Conservation (phyloP, 371 early-diverging fungal species). For the Mortierella sp. region DNA sequence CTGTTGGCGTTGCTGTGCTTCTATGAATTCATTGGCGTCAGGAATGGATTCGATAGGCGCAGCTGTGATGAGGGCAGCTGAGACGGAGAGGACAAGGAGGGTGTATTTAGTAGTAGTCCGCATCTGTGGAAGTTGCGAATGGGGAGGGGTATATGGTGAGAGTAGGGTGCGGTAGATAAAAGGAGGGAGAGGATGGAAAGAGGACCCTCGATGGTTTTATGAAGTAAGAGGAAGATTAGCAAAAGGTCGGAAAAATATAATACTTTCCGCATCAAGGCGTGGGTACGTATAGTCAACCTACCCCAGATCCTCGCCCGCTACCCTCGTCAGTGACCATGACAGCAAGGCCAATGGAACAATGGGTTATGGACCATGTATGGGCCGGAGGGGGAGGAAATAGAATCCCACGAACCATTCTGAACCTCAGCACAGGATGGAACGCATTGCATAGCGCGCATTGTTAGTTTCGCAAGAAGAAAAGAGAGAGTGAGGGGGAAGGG, state of each 20-base stretch:
- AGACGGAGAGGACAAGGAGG: constrained; percentile 24
- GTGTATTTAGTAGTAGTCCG: constrained; percentile 13
- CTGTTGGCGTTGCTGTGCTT: neutral
- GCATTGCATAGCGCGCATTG: neutral
- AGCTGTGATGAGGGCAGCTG: constrained; percentile 15
- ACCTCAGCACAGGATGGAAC: constrained; percentile 31
- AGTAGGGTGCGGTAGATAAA: neutral
- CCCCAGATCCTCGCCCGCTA: neutral
- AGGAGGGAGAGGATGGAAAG: neutral
- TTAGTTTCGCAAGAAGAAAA: too few species aligned
- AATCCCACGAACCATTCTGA: constrained; percentile 27
- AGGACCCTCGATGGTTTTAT: neutral
- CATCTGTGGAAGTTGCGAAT: neutral
- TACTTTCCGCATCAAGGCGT: too few species aligned
- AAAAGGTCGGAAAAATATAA: too few species aligned
- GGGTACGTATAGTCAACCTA: neutral
- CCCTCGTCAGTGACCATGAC: neutral
- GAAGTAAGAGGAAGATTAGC: too few species aligned
- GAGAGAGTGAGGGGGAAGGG: too few species aligned
- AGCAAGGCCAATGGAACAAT: neutral
- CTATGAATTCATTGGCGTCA: neutral
- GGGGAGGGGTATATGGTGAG: too few species aligned
- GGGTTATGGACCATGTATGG: neutral
- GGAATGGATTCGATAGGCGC: constrained; percentile 6
- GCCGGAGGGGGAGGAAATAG: neutral